phyloP scores from a whole-genome alignment of 345 rosid species.

The Sonneratia alba region DNA sequence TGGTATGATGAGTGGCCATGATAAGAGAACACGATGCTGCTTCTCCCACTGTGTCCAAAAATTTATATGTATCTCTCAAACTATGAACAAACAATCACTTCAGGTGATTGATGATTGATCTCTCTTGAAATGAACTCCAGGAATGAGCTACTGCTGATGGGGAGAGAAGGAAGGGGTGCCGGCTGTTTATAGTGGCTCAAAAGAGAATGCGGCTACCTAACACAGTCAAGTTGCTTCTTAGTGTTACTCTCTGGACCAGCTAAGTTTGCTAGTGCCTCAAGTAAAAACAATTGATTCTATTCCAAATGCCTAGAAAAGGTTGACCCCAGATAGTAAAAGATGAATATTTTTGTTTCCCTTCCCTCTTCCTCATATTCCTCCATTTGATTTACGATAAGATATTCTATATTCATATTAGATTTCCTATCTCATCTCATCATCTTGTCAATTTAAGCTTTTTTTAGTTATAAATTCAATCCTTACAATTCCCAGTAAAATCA shows the following conservation, averaged over 20 bases:
- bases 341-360: neutral
- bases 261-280: neutral
- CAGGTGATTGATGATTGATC: neutral
- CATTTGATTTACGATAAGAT: no score
- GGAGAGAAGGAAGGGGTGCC: neutral
- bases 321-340: neutral
- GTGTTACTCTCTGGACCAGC: neutral
- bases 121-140: neutral
- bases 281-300: neutral
- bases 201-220: neutral
- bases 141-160: neutral
- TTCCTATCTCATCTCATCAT: no score
- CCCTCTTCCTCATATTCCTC: no score
- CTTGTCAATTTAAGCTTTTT: no score
- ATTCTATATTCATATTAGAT: no score
- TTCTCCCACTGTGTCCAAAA: neutral
- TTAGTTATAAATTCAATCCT: no score
- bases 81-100: neutral
- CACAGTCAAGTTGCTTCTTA: constrained; percentile 3
- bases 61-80: neutral
- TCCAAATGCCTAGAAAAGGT: neutral
- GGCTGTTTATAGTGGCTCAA: neutral
- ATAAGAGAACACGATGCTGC: neutral
- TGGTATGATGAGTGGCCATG: constrained; percentile 31
- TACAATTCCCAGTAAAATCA: no score